These are phyloP conservation scores for Phytophthora nicotianae DNA, from an alignment of 352 stramenopile species.

Conservation along the genomic window DNA sequence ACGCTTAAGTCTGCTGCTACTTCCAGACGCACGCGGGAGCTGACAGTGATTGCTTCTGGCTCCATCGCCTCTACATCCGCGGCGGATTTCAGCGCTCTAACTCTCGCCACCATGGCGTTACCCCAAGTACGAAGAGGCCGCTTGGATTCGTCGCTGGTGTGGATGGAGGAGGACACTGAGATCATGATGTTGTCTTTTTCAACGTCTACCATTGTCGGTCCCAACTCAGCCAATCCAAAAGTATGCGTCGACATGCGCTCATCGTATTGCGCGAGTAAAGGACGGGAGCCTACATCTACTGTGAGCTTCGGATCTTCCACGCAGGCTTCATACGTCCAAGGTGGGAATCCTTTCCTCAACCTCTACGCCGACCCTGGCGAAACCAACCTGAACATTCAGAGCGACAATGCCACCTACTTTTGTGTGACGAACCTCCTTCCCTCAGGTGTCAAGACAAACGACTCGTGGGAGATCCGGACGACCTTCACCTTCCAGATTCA, in stretches of 20 bases:
- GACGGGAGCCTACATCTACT: constrained; percentile 46
- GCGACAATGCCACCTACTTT: constrained; percentile 76
- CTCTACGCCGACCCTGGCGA: constrained; percentile 67
- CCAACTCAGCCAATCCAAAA: constrained; percentile 62
- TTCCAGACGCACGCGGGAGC: constrained; percentile 47
- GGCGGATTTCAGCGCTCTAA: constrained; percentile 49
- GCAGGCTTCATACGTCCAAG: constrained; percentile 66
- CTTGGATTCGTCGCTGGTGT: constrained; percentile 76
- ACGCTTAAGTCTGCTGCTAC: constrained; percentile 40
- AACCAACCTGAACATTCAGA: constrained; percentile 48
- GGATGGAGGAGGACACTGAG: constrained; percentile 71
- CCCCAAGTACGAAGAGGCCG: constrained; percentile 44
- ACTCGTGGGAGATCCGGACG: constrained; percentile 69
- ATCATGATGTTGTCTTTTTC: constrained; percentile 79
- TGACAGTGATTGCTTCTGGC: constrained; percentile 42
- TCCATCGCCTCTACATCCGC: constrained; percentile 21
- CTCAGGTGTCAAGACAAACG: constrained; percentile 58
- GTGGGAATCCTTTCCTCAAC: constrained; percentile 79
- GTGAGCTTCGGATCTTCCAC: constrained; percentile 49
- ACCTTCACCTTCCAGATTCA: constrained; percentile 81
- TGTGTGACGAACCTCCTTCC: constrained; percentile 74
- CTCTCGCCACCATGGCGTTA: constrained; percentile 66
- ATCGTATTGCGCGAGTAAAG: constrained; percentile 53
- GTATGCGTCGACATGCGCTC: constrained; percentile 76
- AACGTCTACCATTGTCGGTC: constrained; percentile 73